A percentile compares a stretch with the other conserved stretches of the same genome.
Evolutionary conservation across 2,329 filamentous ascomycete genomes (phyloP).

Genomic region (Meredithiella fracta): DNA sequence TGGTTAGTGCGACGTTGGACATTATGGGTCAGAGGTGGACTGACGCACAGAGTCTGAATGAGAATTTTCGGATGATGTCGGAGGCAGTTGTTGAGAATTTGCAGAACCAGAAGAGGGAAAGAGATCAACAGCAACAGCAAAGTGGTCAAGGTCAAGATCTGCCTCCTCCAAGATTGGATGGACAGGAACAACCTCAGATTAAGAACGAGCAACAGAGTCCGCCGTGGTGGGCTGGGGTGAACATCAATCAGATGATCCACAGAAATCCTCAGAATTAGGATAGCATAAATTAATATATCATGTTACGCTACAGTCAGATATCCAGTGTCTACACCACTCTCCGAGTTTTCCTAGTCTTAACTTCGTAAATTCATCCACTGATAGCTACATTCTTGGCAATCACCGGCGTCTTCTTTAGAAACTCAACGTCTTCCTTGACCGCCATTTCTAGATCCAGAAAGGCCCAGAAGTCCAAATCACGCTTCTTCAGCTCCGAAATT

Average conservation of each 20-base stretch:
- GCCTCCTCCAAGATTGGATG: not conserved
- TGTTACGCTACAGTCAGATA: no score
- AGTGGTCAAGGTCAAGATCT: not conserved
- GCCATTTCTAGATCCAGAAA: conserved; percentile 43
- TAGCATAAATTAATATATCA: no score
- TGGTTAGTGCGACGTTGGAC: conserved; percentile 35
- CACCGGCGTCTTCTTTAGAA: conserved; percentile 37
- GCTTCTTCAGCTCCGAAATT: not conserved
- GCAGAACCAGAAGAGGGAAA: conserved; percentile 21
- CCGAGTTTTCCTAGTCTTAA: not conserved
- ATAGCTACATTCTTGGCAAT: conserved; percentile 32
- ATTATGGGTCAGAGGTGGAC: conserved; percentile 45
- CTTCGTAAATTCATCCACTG: conserved; percentile 1
- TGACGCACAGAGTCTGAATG: conserved; percentile 35
- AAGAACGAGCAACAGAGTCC: not conserved
- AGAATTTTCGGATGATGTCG: conserved; percentile 36
- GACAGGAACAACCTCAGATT: not conserved
- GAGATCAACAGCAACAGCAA: conserved; percentile 9
- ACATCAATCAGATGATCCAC: conserved; percentile 28
- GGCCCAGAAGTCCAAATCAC: conserved; percentile 36
- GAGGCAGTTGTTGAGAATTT: conserved; percentile 29
- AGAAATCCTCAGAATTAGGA: conserved; percentile 16
- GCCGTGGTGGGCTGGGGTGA: conserved; percentile 29
- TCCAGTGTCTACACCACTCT: not conserved
- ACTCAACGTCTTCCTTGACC: conserved; percentile 44